Evolutionary conservation across 202 grass and related monocot species (phyloP).

Genomic region (Saccharum hybrid): DNA sequence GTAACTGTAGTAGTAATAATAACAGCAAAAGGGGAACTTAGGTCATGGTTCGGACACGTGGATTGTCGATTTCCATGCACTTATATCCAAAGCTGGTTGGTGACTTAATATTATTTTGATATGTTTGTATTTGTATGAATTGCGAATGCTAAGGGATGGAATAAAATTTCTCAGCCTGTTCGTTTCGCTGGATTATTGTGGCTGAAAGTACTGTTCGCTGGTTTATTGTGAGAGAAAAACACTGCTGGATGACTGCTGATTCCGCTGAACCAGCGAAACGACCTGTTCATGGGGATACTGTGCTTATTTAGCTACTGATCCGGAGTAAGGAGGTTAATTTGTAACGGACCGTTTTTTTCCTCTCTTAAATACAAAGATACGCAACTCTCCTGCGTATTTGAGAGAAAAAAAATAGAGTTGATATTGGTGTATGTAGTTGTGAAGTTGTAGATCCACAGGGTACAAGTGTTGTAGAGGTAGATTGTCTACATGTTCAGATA

Average conservation of each 20-base stretch:
- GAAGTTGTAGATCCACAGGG: background rate
- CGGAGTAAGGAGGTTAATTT: too few relatives aligned
- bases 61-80: background rate
- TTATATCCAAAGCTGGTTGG: background rate
- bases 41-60: background rate
- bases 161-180: background rate
- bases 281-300: background rate
- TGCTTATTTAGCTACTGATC: background rate
- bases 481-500: constrained; percentile 16
- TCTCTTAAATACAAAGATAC: too few relatives aligned
- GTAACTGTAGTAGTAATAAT: background rate
- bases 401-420: background rate
- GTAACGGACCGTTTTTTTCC: too few relatives aligned
- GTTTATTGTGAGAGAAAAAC: too few relatives aligned
- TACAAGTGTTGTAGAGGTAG: background rate
- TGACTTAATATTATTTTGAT: background rate
- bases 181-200: too few relatives aligned
- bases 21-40: background rate
- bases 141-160: constrained; percentile 1
- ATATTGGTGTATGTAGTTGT: background rate
- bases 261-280: too few relatives aligned
- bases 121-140: background rate
- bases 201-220: too few relatives aligned
- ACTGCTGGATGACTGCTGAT: too few relatives aligned
- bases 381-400: too few relatives aligned